These are phyloP conservation scores for Dissophora ornata DNA, from an alignment of 192 early-diverging fungal species.

Conservation along the genomic window DNA sequence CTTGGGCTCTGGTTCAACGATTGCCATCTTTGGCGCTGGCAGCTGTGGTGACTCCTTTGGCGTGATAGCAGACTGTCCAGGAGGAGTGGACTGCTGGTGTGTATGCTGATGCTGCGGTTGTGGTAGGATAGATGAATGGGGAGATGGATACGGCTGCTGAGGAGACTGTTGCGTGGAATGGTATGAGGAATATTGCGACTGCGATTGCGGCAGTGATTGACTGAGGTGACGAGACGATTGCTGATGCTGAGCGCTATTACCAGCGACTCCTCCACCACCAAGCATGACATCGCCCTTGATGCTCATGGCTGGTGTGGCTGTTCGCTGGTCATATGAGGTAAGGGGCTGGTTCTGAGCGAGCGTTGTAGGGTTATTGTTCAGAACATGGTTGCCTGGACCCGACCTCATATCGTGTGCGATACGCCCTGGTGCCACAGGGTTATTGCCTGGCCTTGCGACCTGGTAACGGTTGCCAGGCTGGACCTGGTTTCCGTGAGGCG, in stretches of 20 bases:
- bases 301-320: conserved; percentile 27
- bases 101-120: conserved; percentile 49
- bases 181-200: conserved; percentile 45
- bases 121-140: conserved; percentile 34
- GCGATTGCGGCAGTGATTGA: conserved; percentile 38
- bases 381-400: conserved; percentile 19
- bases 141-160: conserved; percentile 48
- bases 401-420: conserved; percentile 29
- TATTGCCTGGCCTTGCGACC: conserved; percentile 19
- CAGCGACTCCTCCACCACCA: conserved; percentile 22
- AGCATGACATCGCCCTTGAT: conserved; percentile 47
- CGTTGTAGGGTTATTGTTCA: conserved; percentile 38
- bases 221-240: conserved; percentile 29
- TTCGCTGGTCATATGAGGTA: conserved; percentile 36
- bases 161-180: conserved; percentile 49
- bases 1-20: conserved; percentile 42
- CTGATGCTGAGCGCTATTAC: conserved; percentile 24
- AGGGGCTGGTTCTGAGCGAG: conserved; percentile 43
- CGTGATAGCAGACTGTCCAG: conserved; percentile 38
- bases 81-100: conserved; percentile 47
- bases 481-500: conserved; percentile 29
- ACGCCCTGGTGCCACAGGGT: conserved; percentile 23
- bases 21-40: conserved; percentile 27
- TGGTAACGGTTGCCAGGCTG: conserved; percentile 37
- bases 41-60: conserved; percentile 51